These are phyloP conservation scores for Ephemerocybe angulata DNA, from an alignment of 768 basidiomycete species.

Conservation along the genomic window DNA sequence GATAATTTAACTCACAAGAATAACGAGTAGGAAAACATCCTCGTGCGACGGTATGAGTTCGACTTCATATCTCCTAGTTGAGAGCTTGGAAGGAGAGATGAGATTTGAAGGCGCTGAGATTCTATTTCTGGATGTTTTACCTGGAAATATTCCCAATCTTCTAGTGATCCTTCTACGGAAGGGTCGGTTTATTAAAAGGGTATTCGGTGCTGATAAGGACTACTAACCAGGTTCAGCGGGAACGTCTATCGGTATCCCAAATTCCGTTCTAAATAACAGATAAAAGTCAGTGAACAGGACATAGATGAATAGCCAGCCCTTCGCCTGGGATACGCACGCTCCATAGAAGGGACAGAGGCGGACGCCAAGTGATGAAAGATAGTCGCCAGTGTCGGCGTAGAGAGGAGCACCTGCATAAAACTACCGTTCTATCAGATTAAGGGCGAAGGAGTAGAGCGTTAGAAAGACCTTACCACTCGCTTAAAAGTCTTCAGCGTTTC, in stretches of 20 bases:
- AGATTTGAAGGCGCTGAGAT: background rate
- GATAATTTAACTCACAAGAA: slow-evolving; percentile 3
- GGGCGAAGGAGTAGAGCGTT: background rate
- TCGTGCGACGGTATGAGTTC: slow-evolving; percentile 8
- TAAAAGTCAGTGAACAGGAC: no score
- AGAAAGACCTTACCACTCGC: slow-evolving; percentile 12
- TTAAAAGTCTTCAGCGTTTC: slow-evolving; percentile 15
- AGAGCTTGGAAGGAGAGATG: background rate
- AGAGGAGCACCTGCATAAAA: slow-evolving; percentile 22
- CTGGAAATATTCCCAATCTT: slow-evolving; percentile 15
- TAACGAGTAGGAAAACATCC: slow-evolving; percentile 1
- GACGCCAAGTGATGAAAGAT: slow-evolving; percentile 14
- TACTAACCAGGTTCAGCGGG: background rate
- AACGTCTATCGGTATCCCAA: slow-evolving; percentile 6
- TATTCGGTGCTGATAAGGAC: slow-evolving; percentile 9
- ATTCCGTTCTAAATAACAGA: slow-evolving; percentile 25
- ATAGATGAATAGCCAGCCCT: no score
- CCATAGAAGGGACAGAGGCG: slow-evolving; percentile 32
- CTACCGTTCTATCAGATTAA: slow-evolving; percentile 7
- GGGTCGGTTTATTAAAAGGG: background rate
- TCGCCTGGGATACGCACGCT: slow-evolving; percentile 29
- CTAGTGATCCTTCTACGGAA: background rate
- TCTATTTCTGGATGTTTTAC: background rate
- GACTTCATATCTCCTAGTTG: background rate
- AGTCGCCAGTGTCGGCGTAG: slow-evolving; percentile 24